These are phyloP conservation scores for Tetramitus jugosus DNA, from an alignment of 208 protist species.

Conservation along the genomic window DNA sequence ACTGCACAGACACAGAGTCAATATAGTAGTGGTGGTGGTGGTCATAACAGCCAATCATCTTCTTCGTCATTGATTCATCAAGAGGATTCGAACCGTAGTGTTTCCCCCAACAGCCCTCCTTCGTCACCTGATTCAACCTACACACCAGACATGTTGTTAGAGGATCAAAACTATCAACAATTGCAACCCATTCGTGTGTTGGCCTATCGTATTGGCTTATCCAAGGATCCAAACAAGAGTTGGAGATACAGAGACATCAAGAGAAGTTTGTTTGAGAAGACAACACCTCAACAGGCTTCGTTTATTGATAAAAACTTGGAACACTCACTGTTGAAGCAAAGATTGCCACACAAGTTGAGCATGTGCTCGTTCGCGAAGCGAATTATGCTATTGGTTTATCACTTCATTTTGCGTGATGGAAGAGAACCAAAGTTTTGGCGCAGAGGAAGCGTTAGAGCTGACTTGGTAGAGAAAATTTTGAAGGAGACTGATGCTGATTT, in stretches of 20 bases:
- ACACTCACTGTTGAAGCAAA: neutral
- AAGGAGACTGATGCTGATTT: neutral
- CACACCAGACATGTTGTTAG: conserved; percentile 10
- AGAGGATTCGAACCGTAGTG: too few relatives aligned
- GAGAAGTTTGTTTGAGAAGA: conserved; percentile 4
- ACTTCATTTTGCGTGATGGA: conserved; percentile 17
- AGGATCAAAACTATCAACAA: neutral
- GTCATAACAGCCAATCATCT: too few relatives aligned
- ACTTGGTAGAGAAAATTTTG: neutral
- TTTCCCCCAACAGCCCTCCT: too few relatives aligned
- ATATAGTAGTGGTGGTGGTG: too few relatives aligned
- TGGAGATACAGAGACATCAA: conserved; percentile 13
- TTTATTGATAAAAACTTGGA: neutral
- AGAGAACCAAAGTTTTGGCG: conserved; percentile 8
- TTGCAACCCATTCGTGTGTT: neutral
- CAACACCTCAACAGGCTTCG: neutral
- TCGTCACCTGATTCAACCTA: too few relatives aligned
- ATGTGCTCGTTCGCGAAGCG: neutral
- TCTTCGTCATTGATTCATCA: too few relatives aligned
- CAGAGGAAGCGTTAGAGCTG: neutral
- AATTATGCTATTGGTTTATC: neutral
- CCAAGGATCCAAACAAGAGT: conserved; percentile 2
- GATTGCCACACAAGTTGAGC: conserved; percentile 5
- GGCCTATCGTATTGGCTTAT: neutral
- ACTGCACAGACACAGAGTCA: too few relatives aligned